Conservation (phyloP, 495 filamentous ascomycete species). For the Penicillium cosmopolitanum region DNA sequence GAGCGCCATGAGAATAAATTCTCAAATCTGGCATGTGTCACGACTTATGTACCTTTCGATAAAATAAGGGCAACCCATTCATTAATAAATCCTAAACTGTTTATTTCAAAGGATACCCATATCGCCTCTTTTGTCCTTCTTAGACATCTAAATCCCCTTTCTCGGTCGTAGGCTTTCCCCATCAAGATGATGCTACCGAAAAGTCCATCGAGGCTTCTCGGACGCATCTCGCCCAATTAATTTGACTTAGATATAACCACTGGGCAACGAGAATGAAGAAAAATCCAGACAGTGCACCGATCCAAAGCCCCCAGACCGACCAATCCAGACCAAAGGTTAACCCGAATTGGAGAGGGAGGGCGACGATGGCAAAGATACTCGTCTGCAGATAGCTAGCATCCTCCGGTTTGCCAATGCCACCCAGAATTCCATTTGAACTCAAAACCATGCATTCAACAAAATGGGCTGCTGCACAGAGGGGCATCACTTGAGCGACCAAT, state of each 20-base stretch:
- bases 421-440: neutral
- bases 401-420: slow-evolving; percentile 1
- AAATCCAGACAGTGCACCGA: neutral
- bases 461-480: neutral
- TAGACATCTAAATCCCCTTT: neutral
- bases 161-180: neutral
- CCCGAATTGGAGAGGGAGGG: neutral
- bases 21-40: slow-evolving; percentile 14
- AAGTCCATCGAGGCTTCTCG: neutral
- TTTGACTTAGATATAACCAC: neutral
- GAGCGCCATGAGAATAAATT: neutral
- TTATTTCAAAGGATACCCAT: neutral
- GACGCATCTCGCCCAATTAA: neutral
- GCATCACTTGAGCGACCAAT: slow-evolving; percentile 3
- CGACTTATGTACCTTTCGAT: neutral
- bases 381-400: neutral
- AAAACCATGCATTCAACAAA: neutral
- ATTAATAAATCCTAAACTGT: slow-evolving; percentile 2
- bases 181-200: neutral
- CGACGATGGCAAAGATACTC: neutral
- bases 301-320: slow-evolving; percentile 3
- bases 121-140: neutral
- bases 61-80: slow-evolving; percentile 2
- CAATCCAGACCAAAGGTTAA: slow-evolving; percentile 1
- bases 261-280: neutral